These are phyloP conservation scores for Coccomyxa subellipsoidea DNA, from an alignment of 163 green algal species.

Conservation along the genomic window DNA sequence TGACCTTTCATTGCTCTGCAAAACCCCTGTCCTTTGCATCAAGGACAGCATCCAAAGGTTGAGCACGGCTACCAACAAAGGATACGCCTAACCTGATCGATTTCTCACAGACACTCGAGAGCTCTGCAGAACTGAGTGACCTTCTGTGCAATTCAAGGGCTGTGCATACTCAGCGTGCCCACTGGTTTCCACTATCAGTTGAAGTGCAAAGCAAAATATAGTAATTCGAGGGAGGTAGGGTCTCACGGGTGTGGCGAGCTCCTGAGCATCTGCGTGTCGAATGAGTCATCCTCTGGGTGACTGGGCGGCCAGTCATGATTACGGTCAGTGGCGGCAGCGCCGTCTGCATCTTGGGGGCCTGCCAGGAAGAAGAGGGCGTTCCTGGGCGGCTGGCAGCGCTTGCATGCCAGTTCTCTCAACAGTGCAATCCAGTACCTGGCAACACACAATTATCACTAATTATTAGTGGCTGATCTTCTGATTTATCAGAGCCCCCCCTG, in stretches of 20 bases:
- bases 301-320: not conserved
- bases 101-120: too few relatives aligned
- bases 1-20: too few relatives aligned
- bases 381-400: not conserved
- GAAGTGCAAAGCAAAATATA: too few relatives aligned
- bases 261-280: not conserved
- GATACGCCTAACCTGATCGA: too few relatives aligned
- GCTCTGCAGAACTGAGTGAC: too few relatives aligned
- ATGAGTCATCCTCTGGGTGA: not conserved
- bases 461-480: not conserved
- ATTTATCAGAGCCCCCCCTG: not conserved
- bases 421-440: slow-evolving; percentile 2
- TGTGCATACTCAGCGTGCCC: too few relatives aligned
- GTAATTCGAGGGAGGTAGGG: not conserved
- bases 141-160: too few relatives aligned
- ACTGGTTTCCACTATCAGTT: too few relatives aligned
- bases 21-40: too few relatives aligned
- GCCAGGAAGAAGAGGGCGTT: not conserved
- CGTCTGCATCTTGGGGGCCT: not conserved
- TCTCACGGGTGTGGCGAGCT: not conserved
- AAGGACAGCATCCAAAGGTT: too few relatives aligned
- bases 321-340: not conserved
- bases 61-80: too few relatives aligned
- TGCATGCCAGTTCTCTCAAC: not conserved
- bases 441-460: not conserved